Percentiles rank a stretch among this genome's conserved stretches.
Evolutionary conservation across 2,329 filamentous ascomycete genomes (phyloP).

Genomic region (Aspergillus unguis): DNA sequence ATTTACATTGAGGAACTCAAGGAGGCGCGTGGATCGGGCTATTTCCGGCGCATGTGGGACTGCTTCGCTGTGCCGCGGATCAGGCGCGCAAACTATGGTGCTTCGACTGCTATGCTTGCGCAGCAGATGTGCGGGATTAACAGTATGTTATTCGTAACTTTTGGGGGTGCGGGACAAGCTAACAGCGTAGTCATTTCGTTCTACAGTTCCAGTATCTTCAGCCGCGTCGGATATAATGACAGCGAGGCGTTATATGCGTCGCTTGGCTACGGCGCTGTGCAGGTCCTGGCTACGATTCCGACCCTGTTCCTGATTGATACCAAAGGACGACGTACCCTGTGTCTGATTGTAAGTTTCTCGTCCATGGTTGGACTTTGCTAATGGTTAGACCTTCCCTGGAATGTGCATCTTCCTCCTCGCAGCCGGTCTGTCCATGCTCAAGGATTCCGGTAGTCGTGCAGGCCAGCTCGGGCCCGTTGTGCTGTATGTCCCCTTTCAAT

Average conservation of each 20-base stretch:
- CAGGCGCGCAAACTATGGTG: conserved; percentile 56
- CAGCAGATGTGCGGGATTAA: conserved; percentile 59
- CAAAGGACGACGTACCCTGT: conserved; percentile 58
- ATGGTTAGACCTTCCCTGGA: conserved; percentile 54
- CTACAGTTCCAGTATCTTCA: conserved; percentile 61
- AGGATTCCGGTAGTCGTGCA: conserved; percentile 33
- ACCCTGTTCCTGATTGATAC: conserved; percentile 64
- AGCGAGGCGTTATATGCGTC: conserved; percentile 57
- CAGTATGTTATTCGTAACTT: conserved; percentile 15
- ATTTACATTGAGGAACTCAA: conserved; percentile 47
- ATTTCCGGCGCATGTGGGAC: conserved; percentile 1
- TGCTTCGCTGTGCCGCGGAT: conserved; percentile 44
- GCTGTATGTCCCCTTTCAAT: neutral
- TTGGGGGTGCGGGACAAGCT: no score
- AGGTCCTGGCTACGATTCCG: conserved; percentile 60
- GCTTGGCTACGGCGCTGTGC: conserved; percentile 58
- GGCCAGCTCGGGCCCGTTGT: conserved; percentile 26
- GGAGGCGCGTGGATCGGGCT: conserved; percentile 48
- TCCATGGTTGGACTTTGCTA: neutral
- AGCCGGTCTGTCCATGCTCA: conserved; percentile 54
- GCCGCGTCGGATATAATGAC: conserved; percentile 51
- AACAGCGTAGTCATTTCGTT: conserved; percentile 56
- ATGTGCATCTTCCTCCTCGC: conserved; percentile 63
- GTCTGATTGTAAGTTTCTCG: conserved; percentile 8
- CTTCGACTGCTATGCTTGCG: conserved; percentile 74